Evolutionary conservation across 139 green algal species (phyloP).

Genomic region (Medakamo hakoo): DNA sequence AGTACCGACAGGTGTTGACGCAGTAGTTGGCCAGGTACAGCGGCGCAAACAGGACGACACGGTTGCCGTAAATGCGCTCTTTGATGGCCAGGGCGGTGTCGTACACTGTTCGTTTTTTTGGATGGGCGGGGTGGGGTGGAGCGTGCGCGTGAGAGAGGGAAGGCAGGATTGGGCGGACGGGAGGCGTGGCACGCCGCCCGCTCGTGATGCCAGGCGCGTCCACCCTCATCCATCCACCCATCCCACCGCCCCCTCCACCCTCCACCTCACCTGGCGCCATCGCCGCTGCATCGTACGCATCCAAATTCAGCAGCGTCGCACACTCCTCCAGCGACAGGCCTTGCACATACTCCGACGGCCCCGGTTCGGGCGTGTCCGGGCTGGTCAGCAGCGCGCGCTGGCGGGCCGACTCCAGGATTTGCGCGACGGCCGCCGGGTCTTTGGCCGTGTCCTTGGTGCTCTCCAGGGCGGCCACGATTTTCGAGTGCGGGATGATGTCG

Average conservation of each 20-base stretch:
- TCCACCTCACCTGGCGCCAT: slow-evolving; percentile 11
- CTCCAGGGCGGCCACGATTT: slow-evolving; percentile 19
- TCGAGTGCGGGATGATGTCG: slow-evolving; percentile 20
- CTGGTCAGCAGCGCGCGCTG: slow-evolving; percentile 23
- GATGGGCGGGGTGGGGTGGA: no score
- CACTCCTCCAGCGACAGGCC: slow-evolving; percentile 43
- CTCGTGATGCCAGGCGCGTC: no score
- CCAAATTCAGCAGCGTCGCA: slow-evolving; percentile 49
- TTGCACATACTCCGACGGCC: slow-evolving; percentile 21
- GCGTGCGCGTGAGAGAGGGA: no score
- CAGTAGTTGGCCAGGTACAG: slow-evolving; percentile 58
- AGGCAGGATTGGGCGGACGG: no score
- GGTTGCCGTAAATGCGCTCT: slow-evolving; percentile 57
- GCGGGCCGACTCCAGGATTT: slow-evolving; percentile 25
- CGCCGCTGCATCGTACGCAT: slow-evolving; percentile 21
- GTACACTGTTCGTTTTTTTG: slow-evolving; percentile 36
- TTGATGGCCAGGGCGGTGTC: slow-evolving; percentile 44
- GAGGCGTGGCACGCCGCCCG: no score
- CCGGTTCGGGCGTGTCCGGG: slow-evolving; percentile 4
- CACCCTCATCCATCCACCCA: no score
- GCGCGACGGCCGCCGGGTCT: slow-evolving; percentile 12
- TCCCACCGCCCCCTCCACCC: no score
- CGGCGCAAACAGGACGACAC: slow-evolving; percentile 52
- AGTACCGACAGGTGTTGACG: slow-evolving; percentile 55
- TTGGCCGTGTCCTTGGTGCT: slow-evolving; percentile 14